A percentile compares a stretch with the other conserved stretches of the same genome.
Conservation (phyloP, 2,329 filamentous ascomycete species). For the Venturia effusa region DNA sequence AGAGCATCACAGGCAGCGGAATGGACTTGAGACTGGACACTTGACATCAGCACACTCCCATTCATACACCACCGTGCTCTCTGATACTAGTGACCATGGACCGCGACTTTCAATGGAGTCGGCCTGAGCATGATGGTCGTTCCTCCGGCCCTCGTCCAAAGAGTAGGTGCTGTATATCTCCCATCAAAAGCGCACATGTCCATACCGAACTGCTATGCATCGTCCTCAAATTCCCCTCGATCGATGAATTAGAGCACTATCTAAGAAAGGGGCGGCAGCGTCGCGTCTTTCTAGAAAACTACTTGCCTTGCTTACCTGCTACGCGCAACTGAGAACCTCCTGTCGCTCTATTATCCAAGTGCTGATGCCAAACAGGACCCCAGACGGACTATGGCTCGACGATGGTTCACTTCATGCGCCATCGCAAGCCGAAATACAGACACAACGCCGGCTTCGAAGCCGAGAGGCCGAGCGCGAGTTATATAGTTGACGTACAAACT, state of each 20-base stretch:
- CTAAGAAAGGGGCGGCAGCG: too few species aligned
- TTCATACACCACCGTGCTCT: too few species aligned
- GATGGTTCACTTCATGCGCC: slow-evolving; percentile 82
- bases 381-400: slow-evolving; percentile 91
- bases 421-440: slow-evolving; percentile 66
- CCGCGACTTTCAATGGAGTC: not conserved
- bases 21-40: not conserved
- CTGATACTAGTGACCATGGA: not conserved
- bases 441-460: slow-evolving; percentile 60
- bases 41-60: not conserved
- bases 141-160: not conserved
- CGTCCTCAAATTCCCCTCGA: too few species aligned
- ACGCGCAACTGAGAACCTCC: not conserved
- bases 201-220: too few species aligned
- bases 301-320: too few species aligned
- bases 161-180: not conserved
- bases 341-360: not conserved
- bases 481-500: slow-evolving; percentile 68
- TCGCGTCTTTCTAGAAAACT: too few species aligned
- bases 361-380: slow-evolving; percentile 48
- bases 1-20: not conserved
- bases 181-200: not conserved
- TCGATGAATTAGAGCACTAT: too few species aligned
- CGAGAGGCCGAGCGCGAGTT: slow-evolving; percentile 79
- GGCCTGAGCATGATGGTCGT: not conserved